Evolutionary conservation across 176 grass and related monocot species (phyloP).

Genomic region (Oryza officinalis): DNA sequence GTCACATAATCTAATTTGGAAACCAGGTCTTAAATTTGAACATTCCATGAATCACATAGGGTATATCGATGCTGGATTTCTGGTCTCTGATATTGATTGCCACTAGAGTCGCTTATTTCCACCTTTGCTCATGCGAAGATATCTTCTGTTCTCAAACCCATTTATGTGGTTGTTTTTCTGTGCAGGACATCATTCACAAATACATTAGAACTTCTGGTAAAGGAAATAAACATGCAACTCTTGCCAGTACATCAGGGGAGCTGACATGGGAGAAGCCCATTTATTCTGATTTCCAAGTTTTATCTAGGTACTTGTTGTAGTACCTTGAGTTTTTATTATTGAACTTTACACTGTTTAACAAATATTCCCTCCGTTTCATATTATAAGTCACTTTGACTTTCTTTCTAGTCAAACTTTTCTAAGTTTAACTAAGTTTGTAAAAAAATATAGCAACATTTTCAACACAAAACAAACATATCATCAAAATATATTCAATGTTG

Average conservation of each 20-base stretch:
- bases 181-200: constrained; percentile 82
- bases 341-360: constrained; percentile 10
- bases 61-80: constrained; percentile 1
- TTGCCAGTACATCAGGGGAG: constrained; percentile 80
- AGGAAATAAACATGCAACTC: constrained; percentile 81
- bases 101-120: constrained; percentile 15
- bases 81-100: constrained; percentile 11
- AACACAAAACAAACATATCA: too few species aligned
- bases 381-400: too few species aligned
- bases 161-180: constrained; percentile 35
- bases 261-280: constrained; percentile 86
- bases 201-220: constrained; percentile 78
- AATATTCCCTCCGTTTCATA: background rate
- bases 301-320: constrained; percentile 66
- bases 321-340: background rate
- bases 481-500: too few species aligned
- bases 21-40: background rate
- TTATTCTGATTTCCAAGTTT: constrained; percentile 82
- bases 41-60: background rate
- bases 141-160: constrained; percentile 2
- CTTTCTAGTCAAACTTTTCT: too few species aligned
- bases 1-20: background rate
- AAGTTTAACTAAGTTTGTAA: too few species aligned
- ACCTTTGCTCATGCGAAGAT: constrained; percentile 11
- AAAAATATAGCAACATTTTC: too few species aligned